Evolutionary conservation across 371 early-diverging fungal genomes (phyloP), one percentile per base, ranked within the genome.

Genomic region (Neoconidiobolus thromboides): DNA sequence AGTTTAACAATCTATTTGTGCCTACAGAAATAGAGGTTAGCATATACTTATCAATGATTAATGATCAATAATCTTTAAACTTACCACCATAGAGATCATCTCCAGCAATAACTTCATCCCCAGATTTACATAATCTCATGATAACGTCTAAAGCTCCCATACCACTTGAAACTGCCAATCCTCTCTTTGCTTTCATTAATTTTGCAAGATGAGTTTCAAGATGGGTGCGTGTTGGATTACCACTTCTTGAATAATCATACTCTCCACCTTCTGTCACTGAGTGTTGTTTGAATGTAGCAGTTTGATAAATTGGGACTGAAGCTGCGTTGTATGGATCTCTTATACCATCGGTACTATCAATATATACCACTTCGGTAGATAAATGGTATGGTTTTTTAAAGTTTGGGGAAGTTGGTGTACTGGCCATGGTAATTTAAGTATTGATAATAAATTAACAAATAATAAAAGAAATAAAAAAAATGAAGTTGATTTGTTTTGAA

Each of bases 271-370:
- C 91, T 12, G 75, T 76, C 0, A 87, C 85, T 4, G 76, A 70
- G 15, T 68, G 66, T 70, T 93, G 94, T 71, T 90, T 93, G 73
- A 96, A 96, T 0, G 96, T 96, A 9, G 96, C 96, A 0, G 93
- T 87, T 67, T 93, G 93, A 76, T 94, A 94, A 63, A 96, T 90
- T 41, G 96, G 96, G 38, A 91, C 83, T 3, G 91, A 89, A 40
- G 90, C 76, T 15, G 95, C 83, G 68, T 88, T 81, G 76, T 96
- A 93, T 54, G 80, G 85, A 73, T 94, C 94, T 60, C 71, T 73
- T 43, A 68, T 70, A 39, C 60, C 38, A 48, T 69, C 73, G 62
- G 82, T 79, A 58, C 77, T 71, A 66, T 86, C 85, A 46, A 91
- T 79, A 41, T 76, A 81, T 46, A 91, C 91, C 4, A 92, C 84